Base-by-base conservation (phyloP, 495 filamentous ascomycete genomes). In the Amphirosellinia nigrospora region DNA sequence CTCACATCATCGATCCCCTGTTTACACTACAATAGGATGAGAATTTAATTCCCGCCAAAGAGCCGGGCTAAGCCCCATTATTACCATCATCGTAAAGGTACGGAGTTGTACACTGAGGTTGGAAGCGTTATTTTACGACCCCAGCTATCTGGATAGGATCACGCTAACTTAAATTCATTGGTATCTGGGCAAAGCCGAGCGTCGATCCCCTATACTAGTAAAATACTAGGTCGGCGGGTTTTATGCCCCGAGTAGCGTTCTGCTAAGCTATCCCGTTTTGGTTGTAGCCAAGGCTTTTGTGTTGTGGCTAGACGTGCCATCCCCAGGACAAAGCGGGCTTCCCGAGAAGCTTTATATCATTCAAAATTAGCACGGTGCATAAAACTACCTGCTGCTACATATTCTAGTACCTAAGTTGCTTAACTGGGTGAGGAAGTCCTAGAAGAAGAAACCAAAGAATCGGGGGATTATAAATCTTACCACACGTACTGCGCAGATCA, bases 41-140 rank as follows among this genome's bases (percentile, higher is more conserved):
- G 58, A 39, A 41, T 60, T 60, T 39, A 41, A 60, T 60, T 60
- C 58, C 30, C 58, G 58, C 11, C 36, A 39, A 60, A 60, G 58
- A 60, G 34, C 58, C 32, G 58, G 58, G 58, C 58, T 26, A 60
- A 21, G 32, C 15, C 16, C 36, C 58, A 41, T 41, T 38, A 23
- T 36, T 16, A 23, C 56, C 10, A 23, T 60, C 56, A 60, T 60
- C 30, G 55, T 2, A 38, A 16, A 16, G 11, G 26, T 46, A n/a
- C 21, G 21, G 16, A 45, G 19, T 45, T 45, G 41, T 46, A 60
- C 34, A 39, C 21, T 38, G 41, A 36, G 55, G 30, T 36, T 36
- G 1, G 30, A 36, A 36, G 30, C 55, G 55, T 58, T 32, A 58
- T 36, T 34, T 32, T 58, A 36, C 28, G 5, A 21, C 4, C 10